phyloP scores from a whole-genome alignment of 768 basidiomycete species.

The Mycena venus region DNA sequence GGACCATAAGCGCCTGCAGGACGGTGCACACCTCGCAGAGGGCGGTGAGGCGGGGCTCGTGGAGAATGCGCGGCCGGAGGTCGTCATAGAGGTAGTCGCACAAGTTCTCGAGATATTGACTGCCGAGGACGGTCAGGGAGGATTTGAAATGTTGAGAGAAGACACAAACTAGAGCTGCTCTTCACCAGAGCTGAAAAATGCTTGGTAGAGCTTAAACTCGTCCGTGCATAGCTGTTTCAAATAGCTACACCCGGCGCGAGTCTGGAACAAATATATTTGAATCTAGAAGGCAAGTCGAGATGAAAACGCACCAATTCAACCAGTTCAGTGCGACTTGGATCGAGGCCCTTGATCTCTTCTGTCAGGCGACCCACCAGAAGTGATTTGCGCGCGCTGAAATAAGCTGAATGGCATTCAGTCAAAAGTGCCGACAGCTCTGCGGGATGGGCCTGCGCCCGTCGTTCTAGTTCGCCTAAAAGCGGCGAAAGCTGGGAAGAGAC shows the following conservation, averaged over 20 bases:
- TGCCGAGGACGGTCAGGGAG: constrained; percentile 43
- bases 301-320: constrained; percentile 81
- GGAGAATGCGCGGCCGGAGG: constrained; percentile 93
- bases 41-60: constrained; percentile 88
- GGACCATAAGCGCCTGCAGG: constrained; percentile 94
- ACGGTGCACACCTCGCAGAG: constrained; percentile 98
- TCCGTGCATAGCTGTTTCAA: constrained; percentile 92
- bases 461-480: constrained; percentile 88
- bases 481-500: constrained; percentile 81
- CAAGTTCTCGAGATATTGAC: constrained; percentile 89
- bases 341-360: constrained; percentile 87
- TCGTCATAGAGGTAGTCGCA: constrained; percentile 97
- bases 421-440: constrained; percentile 88
- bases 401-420: constrained; percentile 89
- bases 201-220: constrained; percentile 88
- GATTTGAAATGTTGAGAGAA: neutral
- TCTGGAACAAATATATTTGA: constrained; percentile 58
- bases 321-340: constrained; percentile 83
- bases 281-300: neutral
- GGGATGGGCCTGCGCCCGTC: constrained; percentile 79
- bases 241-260: constrained; percentile 92
- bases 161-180: constrained; percentile 62
- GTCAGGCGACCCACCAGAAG: constrained; percentile 81
- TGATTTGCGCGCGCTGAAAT: constrained; percentile 79
- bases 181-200: constrained; percentile 91